Evolutionary conservation across 306 rosid genomes (phyloP), one percentile per base, ranked within the genome.

Genomic region (Urtica urens): DNA sequence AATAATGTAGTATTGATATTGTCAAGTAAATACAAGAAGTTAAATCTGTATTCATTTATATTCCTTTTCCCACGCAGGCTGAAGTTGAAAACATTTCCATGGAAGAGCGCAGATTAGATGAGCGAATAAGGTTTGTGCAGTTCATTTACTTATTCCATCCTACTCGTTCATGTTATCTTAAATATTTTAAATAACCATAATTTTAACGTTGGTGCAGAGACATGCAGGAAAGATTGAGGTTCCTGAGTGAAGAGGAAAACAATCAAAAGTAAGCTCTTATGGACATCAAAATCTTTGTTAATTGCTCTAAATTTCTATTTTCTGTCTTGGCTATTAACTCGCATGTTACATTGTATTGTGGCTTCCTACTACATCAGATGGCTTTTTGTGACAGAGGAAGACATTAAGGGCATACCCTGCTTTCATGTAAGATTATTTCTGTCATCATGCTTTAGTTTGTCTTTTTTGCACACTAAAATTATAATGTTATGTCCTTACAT

Each of bases 381-480:
- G 74, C 93, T 92, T 64, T 92, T 77, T 64, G 94, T 92, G 39
- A 82, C 94, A 1, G 95, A 92, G 61, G 99, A 92, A 35, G 96
- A 92, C 60, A 85, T 92, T 29, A 92, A 92, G 76, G 66, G 68
- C 58, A 53, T 78, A 59, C 99, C 94, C 25, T 67, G 94, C 81
- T 82, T 92, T 57, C 93, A 67, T 70, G 99, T 79, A 45, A 69
- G 58, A 47, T 37, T 23, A n/a, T 62, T 50, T 44, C 39, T 73
- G 59, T 49, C 47, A 68, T 63, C 64, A 51, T 48, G 13, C 63
- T 57, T 25, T 50, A 55, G 29, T 43, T 35, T 35, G n/a, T 35
- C 15, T 31, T 45, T 51, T 39, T 49, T 35, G n/a, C 52, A 46
- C 31, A 37, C 31, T 30, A 37, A 38, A 40, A 27, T 40, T 67